Percentiles rank a stretch among this genome's conserved stretches.
Evolutionary conservation across 495 filamentous ascomycete species (phyloP).

Genomic region (Recurvomyces mirabilis): DNA sequence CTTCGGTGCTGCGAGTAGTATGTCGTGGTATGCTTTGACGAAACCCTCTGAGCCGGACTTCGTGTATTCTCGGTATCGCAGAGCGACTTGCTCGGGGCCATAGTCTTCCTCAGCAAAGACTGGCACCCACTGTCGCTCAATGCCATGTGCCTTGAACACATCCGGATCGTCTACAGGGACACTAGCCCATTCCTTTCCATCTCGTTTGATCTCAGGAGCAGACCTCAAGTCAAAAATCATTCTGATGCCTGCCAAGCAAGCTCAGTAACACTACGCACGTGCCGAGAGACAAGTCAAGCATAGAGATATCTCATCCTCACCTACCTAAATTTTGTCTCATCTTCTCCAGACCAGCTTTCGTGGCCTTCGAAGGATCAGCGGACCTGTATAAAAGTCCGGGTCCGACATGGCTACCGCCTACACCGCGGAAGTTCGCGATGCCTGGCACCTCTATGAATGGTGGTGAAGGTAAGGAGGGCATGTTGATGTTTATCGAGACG

Average conservation of each 20-base stretch:
- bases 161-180: slow-evolving; percentile 9
- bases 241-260: slow-evolving; percentile 25
- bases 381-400: slow-evolving; percentile 27
- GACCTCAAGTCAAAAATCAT: slow-evolving; percentile 30
- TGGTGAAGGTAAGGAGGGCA: slow-evolving; percentile 20
- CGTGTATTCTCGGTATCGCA: slow-evolving; percentile 32
- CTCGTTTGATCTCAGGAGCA: slow-evolving; percentile 19
- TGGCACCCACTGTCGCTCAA: slow-evolving; percentile 27
- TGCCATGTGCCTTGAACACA: slow-evolving; percentile 14
- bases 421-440: slow-evolving; percentile 32
- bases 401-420: slow-evolving; percentile 23
- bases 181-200: slow-evolving; percentile 18
- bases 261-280: no score
- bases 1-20: slow-evolving; percentile 22
- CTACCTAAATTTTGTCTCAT: slow-evolving; percentile 21
- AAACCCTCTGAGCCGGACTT: slow-evolving; percentile 28
- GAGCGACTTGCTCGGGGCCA: slow-evolving; percentile 30
- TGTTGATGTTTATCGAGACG: not conserved
- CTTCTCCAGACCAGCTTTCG: slow-evolving; percentile 21
- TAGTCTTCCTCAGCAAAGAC: slow-evolving; percentile 33
- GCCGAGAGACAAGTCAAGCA: no score
- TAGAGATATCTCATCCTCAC: no score
- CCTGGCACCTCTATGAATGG: slow-evolving; percentile 28
- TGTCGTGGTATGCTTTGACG: slow-evolving; percentile 29
- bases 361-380: slow-evolving; percentile 25